Conservation (phyloP, 1,284 basidiomycete species). For the Malassezia vespertilionis region DNA sequence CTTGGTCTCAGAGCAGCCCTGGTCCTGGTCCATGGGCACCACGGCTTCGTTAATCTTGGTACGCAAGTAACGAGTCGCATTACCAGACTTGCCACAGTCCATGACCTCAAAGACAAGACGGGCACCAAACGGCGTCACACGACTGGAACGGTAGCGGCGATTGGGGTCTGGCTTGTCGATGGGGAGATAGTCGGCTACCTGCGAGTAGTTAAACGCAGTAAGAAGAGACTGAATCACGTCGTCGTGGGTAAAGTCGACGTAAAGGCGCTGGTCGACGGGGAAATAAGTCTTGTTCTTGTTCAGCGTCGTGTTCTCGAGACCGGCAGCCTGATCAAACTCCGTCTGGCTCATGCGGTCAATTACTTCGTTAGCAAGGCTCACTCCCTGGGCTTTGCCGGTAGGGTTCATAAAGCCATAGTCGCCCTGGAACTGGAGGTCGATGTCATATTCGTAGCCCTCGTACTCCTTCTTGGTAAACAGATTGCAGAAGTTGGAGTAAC, state of each 20-base stretch:
- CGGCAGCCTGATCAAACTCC: conserved; percentile 18
- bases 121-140: conserved; percentile 33
- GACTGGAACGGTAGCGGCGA: conserved; percentile 26
- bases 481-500: conserved; percentile 58
- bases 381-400: conserved; percentile 64
- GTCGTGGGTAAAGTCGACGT: conserved; percentile 42
- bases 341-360: conserved; percentile 27
- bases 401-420: conserved; percentile 70
- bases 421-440: conserved; percentile 48
- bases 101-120: conserved; percentile 29
- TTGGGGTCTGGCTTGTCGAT: conserved; percentile 20
- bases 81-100: conserved; percentile 17
- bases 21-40: conserved; percentile 61
- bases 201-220: conserved; percentile 37
- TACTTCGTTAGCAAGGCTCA: conserved; percentile 58
- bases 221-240: conserved; percentile 32
- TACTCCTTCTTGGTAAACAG: conserved; percentile 80
- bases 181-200: conserved; percentile 26
- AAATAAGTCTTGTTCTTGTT: conserved; percentile 26
- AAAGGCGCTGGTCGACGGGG: conserved; percentile 36
- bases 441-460: conserved; percentile 63
- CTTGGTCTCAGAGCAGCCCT: conserved; percentile 54
- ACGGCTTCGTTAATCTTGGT: conserved; percentile 62
- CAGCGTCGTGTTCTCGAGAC: conserved; percentile 36
- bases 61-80: conserved; percentile 56